These are phyloP conservation scores for Magnusiomyces magnusii DNA, from an alignment of 1,139 yeast species.

Conservation along the genomic window DNA sequence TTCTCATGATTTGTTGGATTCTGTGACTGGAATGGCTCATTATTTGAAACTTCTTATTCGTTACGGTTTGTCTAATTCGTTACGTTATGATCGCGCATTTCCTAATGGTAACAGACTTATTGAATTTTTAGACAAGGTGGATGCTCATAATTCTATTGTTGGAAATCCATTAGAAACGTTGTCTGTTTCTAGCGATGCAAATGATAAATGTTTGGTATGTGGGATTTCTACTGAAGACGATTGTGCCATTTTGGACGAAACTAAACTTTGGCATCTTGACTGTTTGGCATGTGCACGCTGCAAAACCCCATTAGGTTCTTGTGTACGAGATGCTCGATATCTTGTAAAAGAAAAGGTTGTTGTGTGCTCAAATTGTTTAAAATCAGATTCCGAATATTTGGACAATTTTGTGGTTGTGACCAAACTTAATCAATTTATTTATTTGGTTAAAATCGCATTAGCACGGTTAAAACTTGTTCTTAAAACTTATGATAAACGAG, in stretches of 20 bases:
- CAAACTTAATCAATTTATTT: conserved; percentile 64
- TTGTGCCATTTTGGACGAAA: conserved; percentile 53
- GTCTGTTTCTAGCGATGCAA: conserved; percentile 55
- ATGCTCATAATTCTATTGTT: conserved; percentile 41
- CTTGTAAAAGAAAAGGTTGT: conserved; percentile 36
- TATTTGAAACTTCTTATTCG: conserved; percentile 79
- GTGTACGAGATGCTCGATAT: conserved; percentile 39
- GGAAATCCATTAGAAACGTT: conserved; percentile 40
- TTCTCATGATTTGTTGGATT: conserved; percentile 61
- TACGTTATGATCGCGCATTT: conserved; percentile 54
- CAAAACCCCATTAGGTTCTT: conserved; percentile 9
- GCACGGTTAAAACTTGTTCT: conserved; percentile 69
- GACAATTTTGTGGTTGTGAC: conserved; percentile 55
- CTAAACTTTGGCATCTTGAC: conserved; percentile 67
- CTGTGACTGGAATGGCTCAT: conserved; percentile 91
- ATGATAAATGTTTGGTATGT: conserved; percentile 72
- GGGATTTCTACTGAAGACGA: conserved; percentile 72
- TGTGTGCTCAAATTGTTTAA: conserved; percentile 51
- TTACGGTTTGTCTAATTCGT: conserved; percentile 67
- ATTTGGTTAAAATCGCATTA: conserved; percentile 74
- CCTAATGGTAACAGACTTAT: conserved; percentile 58
- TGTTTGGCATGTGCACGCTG: conserved; percentile 56
- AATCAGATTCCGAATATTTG: conserved; percentile 40
- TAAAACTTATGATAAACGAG: conserved; percentile 37
- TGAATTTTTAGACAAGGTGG: conserved; percentile 48